Base-by-base conservation (phyloP, 495 filamentous ascomycete species). In the Evernia prunastri region DNA sequence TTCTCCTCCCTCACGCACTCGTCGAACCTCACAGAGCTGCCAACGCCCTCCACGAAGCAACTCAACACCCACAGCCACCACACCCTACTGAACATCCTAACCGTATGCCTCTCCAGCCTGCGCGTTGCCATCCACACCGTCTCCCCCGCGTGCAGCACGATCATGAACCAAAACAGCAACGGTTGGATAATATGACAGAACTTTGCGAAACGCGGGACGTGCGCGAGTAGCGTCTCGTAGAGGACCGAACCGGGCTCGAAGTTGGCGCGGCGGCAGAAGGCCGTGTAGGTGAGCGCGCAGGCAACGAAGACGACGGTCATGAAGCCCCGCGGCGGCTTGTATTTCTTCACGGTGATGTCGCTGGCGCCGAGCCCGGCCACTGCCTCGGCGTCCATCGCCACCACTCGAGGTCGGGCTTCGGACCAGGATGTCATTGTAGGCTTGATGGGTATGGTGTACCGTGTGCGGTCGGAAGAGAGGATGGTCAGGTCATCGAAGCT, bases 351-450 rank as follows among this genome's bases (percentile, higher is more conserved):
- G 0, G 73, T 78, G 59, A 86, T 79, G 33, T 81, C 77, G 62
- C 80, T 84, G 53, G 82, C 74, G 13, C 80, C 79, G 1, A 91
- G 79, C 0, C 70, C 78, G 23, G 72, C 60, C 6, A 83, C 72
- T 20, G 84, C 81, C 6, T 84, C 81, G 53, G 80, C 71, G 72
- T 89, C 86, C 84, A 94, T 86, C 18, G 82, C 81, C 64, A 91
- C 83, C 36, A 90, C 73, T 42, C 86, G 81, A 49, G 80, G 71
- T 39, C 90, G 82, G 1, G 87, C 75, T 56, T 91, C 88, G 27
- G 75, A 73, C 74, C 81, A 79, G 33, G 77, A 76, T 43, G 74
- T 73, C 80, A 92, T 78, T 0, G 86, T 83, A 6, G 88, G 89
- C 13, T 79, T 71, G 61, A 92, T 72, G 13, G 86, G 81, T 62